Conservation (phyloP, 768 basidiomycete genomes). For the Pleurotus pulmonarius region DNA sequence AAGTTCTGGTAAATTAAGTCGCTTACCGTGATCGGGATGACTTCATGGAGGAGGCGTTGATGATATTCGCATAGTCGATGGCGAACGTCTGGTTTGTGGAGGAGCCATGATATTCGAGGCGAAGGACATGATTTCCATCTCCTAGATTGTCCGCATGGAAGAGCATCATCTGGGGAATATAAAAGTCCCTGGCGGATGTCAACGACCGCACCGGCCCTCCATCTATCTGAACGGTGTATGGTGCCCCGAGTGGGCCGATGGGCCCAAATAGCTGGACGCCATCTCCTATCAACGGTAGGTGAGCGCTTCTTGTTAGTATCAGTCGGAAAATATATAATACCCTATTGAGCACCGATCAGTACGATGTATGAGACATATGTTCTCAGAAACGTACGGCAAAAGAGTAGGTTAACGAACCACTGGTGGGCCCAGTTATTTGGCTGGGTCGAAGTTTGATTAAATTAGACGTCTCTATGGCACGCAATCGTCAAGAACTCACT, state of each 20-base stretch:
- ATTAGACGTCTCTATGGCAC: not conserved
- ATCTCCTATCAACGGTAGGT: conserved; percentile 27
- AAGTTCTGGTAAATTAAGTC: too few species aligned
- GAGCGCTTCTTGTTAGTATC: not conserved
- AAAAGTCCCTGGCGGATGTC: conserved; percentile 19
- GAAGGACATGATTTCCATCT: conserved; percentile 16
- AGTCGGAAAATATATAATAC: conserved; percentile 6
- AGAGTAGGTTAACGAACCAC: conserved; percentile 29
- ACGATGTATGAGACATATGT: not conserved
- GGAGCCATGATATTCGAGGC: conserved; percentile 23
- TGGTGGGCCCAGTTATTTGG: conserved; percentile 22
- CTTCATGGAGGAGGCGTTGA: conserved; percentile 2
- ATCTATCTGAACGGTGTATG: conserved; percentile 32
- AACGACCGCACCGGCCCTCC: conserved; percentile 17
- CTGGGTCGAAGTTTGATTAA: conserved; percentile 16
- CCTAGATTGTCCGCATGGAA: conserved; percentile 22
- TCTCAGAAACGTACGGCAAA: conserved; percentile 31
- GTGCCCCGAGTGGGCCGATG: conserved; percentile 28
- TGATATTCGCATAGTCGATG: conserved; percentile 25
- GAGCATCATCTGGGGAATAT: conserved; percentile 21
- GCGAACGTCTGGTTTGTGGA: conserved; percentile 15
- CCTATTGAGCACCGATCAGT: conserved; percentile 8
- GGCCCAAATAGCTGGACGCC: conserved; percentile 44
- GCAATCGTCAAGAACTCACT: conserved; percentile 23
- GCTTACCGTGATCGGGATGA: not conserved